A percentile compares a stretch with the other conserved stretches of the same genome.
phyloP scores from a whole-genome alignment of 495 filamentous ascomycete species.

The Penicillium paradoxum region DNA sequence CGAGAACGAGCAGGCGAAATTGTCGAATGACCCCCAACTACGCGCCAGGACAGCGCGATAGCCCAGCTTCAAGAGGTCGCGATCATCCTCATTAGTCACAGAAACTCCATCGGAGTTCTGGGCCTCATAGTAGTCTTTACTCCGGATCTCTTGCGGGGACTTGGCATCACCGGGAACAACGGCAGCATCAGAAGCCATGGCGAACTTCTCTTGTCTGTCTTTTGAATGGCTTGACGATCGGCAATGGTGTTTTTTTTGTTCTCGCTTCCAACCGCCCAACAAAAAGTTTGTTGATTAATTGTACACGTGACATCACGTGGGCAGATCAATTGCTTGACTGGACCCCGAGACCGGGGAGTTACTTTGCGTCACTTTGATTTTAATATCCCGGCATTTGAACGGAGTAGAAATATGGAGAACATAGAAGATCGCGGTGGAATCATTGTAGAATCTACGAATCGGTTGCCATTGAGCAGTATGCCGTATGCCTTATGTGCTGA shows the following conservation, averaged over 20 bases:
- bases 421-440: not conserved
- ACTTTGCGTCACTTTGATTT: not conserved
- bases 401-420: not conserved
- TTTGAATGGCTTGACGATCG: not conserved
- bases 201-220: too few relatives aligned
- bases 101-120: conserved; percentile 5
- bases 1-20: conserved; percentile 34
- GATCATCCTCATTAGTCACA: conserved; percentile 29
- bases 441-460: not conserved
- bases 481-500: not conserved
- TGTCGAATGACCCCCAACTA: conserved; percentile 30
- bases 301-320: conserved; percentile 5
- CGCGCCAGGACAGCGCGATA: conserved; percentile 30
- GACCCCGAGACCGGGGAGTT: conserved; percentile 5
- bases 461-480: not conserved
- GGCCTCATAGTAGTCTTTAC: not conserved
- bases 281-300: not conserved
- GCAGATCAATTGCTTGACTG: conserved; percentile 3
- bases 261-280: not conserved
- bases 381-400: not conserved
- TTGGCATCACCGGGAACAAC: conserved; percentile 7
- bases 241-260: not conserved
- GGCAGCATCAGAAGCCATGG: not conserved
- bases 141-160: conserved; percentile 6
- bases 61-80: conserved; percentile 29